A percentile compares a stretch with the other conserved stretches of the same genome.
Evolutionary conservation across 1,139 yeast genomes (phyloP).

Genomic region (Eremothecium sinecaudum): DNA sequence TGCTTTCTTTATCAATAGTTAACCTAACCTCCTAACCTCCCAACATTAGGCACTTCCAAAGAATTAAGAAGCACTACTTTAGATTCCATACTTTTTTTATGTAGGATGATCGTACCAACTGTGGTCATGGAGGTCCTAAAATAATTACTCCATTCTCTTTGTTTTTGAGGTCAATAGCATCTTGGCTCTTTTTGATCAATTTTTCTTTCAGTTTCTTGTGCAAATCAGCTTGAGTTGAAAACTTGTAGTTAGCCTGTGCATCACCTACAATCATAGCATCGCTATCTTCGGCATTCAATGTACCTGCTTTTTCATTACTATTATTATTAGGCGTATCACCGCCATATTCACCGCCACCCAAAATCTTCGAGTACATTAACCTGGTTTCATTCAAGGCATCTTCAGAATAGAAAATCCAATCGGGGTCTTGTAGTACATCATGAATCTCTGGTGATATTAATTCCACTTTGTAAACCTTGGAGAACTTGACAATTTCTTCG

Average conservation of each 20-base stretch:
- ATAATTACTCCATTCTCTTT: slow-evolving; percentile 28
- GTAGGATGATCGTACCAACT: too few species aligned
- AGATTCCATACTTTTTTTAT: too few species aligned
- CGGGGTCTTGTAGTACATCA: slow-evolving; percentile 35
- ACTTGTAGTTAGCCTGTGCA: slow-evolving; percentile 7
- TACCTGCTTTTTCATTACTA: slow-evolving; percentile 5
- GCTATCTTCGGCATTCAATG: neutral
- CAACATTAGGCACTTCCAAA: too few species aligned
- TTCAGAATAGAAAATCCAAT: slow-evolving; percentile 81
- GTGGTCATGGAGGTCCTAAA: slow-evolving; percentile 28
- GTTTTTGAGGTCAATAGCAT: slow-evolving; percentile 24
- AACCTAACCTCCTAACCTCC: neutral
- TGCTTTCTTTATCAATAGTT: slow-evolving; percentile 1
- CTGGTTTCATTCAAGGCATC: slow-evolving; percentile 82
- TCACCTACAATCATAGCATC: neutral
- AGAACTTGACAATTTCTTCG: slow-evolving; percentile 93
- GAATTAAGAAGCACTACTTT: too few species aligned
- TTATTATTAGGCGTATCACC: slow-evolving; percentile 26
- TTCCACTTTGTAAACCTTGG: slow-evolving; percentile 34
- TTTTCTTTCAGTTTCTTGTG: slow-evolving; percentile 26
- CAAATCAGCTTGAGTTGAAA: slow-evolving; percentile 29
- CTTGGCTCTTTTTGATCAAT: slow-evolving; percentile 22
- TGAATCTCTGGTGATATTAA: slow-evolving; percentile 32
- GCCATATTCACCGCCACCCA: slow-evolving; percentile 48
- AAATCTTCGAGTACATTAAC: slow-evolving; percentile 85